Percentiles rank a stretch among this genome's conserved stretches.
Conservation (phyloP, 2,329 filamentous ascomycete genomes). For the Penicillium sp. region DNA sequence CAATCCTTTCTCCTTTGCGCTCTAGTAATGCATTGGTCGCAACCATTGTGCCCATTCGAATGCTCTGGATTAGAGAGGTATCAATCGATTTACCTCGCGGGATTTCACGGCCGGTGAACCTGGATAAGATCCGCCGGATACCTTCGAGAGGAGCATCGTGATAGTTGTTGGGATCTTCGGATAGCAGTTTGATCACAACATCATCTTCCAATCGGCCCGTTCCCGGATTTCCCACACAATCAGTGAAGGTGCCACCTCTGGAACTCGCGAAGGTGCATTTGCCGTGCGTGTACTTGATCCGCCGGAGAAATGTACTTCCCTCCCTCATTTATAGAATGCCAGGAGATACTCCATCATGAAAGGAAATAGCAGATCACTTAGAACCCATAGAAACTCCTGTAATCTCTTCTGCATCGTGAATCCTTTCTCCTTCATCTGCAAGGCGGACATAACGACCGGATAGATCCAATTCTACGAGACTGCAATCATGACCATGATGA, state of each 20-base stretch:
- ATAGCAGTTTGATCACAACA: slow-evolving; percentile 82
- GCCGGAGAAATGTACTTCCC: no score
- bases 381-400: slow-evolving; percentile 68
- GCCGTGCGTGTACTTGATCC: no score
- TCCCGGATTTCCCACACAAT: slow-evolving; percentile 48
- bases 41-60: slow-evolving; percentile 94
- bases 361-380: slow-evolving; percentile 74
- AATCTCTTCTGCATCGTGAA: slow-evolving; percentile 62
- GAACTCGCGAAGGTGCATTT: no score
- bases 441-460: slow-evolving; percentile 67
- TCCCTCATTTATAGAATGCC: slow-evolving; percentile 76
- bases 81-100: slow-evolving; percentile 77
- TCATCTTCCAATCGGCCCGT: slow-evolving; percentile 64
- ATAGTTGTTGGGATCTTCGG: slow-evolving; percentile 88
- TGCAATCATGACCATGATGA: slow-evolving; percentile 72
- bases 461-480: slow-evolving; percentile 76
- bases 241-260: slow-evolving; percentile 26
- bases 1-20: slow-evolving; percentile 84
- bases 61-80: slow-evolving; percentile 80
- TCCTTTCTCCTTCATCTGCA: slow-evolving; percentile 59
- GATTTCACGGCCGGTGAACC: slow-evolving; percentile 72
- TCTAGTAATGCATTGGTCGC: slow-evolving; percentile 90
- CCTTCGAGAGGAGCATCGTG: slow-evolving; percentile 87
- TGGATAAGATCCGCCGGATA: slow-evolving; percentile 79
- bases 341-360: slow-evolving; percentile 77